phyloP scores from a whole-genome alignment of 108 stramenopile genomes.

The Pseudonitzschia delicatissima region DNA sequence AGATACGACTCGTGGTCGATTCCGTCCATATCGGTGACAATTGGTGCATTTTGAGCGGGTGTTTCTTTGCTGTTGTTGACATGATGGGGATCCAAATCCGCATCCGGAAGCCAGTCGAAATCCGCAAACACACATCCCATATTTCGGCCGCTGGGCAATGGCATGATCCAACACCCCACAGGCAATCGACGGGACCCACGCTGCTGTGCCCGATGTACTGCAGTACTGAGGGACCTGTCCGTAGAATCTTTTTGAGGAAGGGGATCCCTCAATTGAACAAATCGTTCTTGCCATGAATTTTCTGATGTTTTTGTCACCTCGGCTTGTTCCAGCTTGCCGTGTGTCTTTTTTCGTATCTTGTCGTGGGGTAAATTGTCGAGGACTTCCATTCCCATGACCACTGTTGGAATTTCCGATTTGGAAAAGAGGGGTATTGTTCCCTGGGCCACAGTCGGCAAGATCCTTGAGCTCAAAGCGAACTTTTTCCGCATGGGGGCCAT shows the following conservation, averaged over 20 bases:
- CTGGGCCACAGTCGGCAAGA: slow-evolving; percentile 73
- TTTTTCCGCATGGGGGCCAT: slow-evolving; percentile 46
- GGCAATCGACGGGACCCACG: slow-evolving; percentile 79
- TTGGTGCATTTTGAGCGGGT: slow-evolving; percentile 58
- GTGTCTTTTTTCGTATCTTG: slow-evolving; percentile 47
- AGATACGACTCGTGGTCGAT: slow-evolving; percentile 71
- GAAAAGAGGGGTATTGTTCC: slow-evolving; percentile 37
- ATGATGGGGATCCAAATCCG: slow-evolving; percentile 22
- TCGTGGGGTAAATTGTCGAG: slow-evolving; percentile 88
- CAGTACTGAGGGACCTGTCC: slow-evolving; percentile 36
- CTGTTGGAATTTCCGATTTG: slow-evolving; percentile 52
- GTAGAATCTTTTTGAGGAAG: slow-evolving; percentile 48
- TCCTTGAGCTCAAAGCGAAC: slow-evolving; percentile 56
- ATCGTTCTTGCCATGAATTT: slow-evolving; percentile 16
- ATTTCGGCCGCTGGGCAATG: slow-evolving; percentile 52
- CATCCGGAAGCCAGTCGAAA: slow-evolving; percentile 68
- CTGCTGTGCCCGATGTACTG: not conserved
- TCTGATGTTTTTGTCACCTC: slow-evolving; percentile 24
- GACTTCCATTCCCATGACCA: slow-evolving; percentile 68
- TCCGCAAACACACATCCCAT: slow-evolving; percentile 63
- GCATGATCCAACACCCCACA: slow-evolving; percentile 54
- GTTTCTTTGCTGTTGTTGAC: not conserved
- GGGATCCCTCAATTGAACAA: slow-evolving; percentile 60
- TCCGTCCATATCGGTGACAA: slow-evolving; percentile 76
- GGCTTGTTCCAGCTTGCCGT: slow-evolving; percentile 58